These are phyloP conservation scores for Wickerhamomyces sp. DNA, from an alignment of 1,139 yeast genomes.

Conservation along the genomic window DNA sequence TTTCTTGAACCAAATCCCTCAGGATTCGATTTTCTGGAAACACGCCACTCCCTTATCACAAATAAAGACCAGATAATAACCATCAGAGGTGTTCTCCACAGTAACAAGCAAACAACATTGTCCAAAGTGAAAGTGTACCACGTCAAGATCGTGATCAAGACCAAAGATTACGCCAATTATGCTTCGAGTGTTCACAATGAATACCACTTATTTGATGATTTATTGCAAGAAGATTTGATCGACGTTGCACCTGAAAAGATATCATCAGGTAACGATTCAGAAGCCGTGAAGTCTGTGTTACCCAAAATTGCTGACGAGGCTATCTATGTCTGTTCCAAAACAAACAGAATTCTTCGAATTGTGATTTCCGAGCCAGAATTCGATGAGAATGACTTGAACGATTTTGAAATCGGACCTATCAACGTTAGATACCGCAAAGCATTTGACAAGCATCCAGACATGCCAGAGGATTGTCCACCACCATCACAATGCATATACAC, in stretches of 20 bases:
- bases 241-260: conserved; percentile 25
- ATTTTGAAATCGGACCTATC: conserved; percentile 35
- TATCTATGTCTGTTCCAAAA: conserved; percentile 36
- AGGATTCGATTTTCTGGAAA: conserved; percentile 17
- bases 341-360: conserved; percentile 36
- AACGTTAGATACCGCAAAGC: conserved; percentile 31
- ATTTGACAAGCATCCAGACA: conserved; percentile 24
- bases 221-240: conserved; percentile 31
- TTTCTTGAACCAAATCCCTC: conserved; percentile 24
- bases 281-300: conserved; percentile 20
- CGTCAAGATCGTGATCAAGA: conserved; percentile 30
- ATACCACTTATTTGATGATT: conserved; percentile 28
- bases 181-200: conserved; percentile 26
- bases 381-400: conserved; percentile 28
- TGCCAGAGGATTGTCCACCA: conserved; percentile 36
- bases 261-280: conserved; percentile 19
- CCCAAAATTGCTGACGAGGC: conserved; percentile 37
- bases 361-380: conserved; percentile 40
- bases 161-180: conserved; percentile 21
- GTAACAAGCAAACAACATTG: conserved; percentile 22
- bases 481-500: conserved; percentile 52
- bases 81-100: conserved; percentile 24
- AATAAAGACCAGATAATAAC: conserved; percentile 23
- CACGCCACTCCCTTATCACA: conserved; percentile 18
- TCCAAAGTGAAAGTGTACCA: conserved; percentile 29